Conservation (phyloP, 208 protist genomes). For the Novymonas esmeraldas region DNA sequence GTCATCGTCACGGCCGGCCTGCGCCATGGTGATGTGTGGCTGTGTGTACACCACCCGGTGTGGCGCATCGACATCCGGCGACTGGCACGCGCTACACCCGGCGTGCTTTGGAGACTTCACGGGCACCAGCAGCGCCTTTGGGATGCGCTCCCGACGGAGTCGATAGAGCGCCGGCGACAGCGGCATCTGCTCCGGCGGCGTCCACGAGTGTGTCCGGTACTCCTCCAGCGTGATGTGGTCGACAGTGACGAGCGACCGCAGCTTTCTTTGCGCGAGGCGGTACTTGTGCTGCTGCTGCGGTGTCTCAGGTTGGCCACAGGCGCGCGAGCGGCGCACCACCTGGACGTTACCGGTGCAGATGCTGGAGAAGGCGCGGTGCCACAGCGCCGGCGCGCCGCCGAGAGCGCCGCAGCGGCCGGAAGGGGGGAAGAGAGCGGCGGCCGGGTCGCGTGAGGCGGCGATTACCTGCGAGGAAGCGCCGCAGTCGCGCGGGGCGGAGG, state of each 20-base stretch:
- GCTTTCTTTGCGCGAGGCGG: neutral
- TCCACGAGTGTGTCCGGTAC: constrained; percentile 17
- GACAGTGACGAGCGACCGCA: constrained; percentile 12
- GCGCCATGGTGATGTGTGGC: constrained; percentile 8
- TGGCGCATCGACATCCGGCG: constrained; percentile 3
- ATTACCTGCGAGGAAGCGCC: constrained; percentile 1
- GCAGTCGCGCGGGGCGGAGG: neutral
- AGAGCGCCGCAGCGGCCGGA: constrained; percentile 4
- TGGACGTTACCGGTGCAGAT: constrained; percentile 22
- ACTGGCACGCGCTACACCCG: neutral
- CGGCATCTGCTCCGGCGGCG: constrained; percentile 12
- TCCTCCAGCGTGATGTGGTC: constrained; percentile 20
- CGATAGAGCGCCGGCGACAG: constrained; percentile 19
- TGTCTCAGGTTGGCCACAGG: neutral
- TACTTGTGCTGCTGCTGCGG: neutral
- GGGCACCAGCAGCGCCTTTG: constrained; percentile 23
- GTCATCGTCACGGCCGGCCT: constrained; percentile 9
- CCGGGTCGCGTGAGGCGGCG: neutral
- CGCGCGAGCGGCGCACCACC: constrained; percentile 10
- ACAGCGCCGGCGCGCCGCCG: constrained; percentile 18
- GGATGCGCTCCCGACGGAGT: constrained; percentile 16
- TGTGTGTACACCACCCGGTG: constrained; percentile 29
- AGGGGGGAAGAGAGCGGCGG: constrained; percentile 10
- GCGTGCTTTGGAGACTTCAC: neutral
- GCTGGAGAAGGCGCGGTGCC: constrained; percentile 20